Evolutionary conservation across 1,284 basidiomycete genomes (phyloP).

Genomic region (Malassezia arunalokei): DNA sequence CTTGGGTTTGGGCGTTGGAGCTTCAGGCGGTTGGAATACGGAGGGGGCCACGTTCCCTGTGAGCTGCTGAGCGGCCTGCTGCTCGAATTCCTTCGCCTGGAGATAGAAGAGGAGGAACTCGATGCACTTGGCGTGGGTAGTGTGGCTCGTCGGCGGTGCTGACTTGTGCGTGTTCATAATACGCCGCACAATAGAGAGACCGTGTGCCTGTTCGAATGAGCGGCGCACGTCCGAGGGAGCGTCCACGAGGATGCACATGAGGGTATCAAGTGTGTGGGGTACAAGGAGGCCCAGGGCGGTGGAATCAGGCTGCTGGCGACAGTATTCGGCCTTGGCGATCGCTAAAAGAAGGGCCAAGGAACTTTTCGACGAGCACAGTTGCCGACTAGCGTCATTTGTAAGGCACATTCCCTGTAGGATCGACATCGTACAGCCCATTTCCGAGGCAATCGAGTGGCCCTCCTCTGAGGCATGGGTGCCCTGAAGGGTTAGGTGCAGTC

Average conservation of each 20-base stretch:
- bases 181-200: conserved; percentile 7
- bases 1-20: background rate
- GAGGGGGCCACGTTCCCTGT: background rate
- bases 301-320: background rate
- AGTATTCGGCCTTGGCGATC: conserved; percentile 8
- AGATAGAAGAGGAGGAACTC: conserved; percentile 16
- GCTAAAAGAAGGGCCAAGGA: conserved; percentile 9
- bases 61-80: conserved; percentile 7
- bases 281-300: conserved; percentile 8
- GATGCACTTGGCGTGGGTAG: conserved; percentile 10
- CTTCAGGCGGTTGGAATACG: background rate
- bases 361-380: conserved; percentile 9
- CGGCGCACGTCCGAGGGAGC: conserved; percentile 1
- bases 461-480: background rate
- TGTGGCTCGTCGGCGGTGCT: background rate
- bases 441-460: conserved; percentile 2
- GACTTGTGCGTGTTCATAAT: conserved; percentile 7
- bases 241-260: conserved; percentile 16
- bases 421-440: conserved; percentile 14
- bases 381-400: conserved; percentile 10
- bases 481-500: conserved; percentile 6
- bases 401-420: conserved; percentile 16
- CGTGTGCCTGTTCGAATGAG: conserved; percentile 14
- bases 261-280: conserved; percentile 14
- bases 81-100: conserved; percentile 9